Evolutionary conservation across 495 filamentous ascomycete genomes (phyloP).

Genomic region (Penicillium waksmanii): DNA sequence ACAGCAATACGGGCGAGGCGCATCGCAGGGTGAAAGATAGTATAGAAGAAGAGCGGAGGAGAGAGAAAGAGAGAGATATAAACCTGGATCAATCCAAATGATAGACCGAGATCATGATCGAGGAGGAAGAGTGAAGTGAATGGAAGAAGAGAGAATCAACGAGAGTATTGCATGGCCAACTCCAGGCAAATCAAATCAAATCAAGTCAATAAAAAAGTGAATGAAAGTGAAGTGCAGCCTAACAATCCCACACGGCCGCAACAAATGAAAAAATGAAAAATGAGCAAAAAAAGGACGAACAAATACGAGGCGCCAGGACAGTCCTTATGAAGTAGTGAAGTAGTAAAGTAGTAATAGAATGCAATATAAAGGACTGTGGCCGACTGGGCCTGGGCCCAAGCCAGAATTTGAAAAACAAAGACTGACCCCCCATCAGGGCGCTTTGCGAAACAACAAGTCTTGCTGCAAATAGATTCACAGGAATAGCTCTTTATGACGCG

Average conservation of each 20-base stretch:
- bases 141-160: background rate
- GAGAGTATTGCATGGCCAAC: conserved; percentile 9
- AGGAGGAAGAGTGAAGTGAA: conserved; percentile 1
- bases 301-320: conserved; percentile 2
- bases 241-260: conserved; percentile 5
- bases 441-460: conserved; percentile 14
- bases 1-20: conserved; percentile 19
- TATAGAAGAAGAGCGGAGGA: background rate
- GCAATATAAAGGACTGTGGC: no score
- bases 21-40: conserved; percentile 25
- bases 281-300: conserved; percentile 3
- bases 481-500: conserved; percentile 1
- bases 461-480: background rate
- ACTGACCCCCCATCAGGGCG: conserved; percentile 2
- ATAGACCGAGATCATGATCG: background rate
- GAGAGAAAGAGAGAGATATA: background rate
- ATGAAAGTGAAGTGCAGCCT: conserved; percentile 2
- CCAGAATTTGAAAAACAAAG: background rate
- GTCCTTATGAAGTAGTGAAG: conserved; percentile 12
- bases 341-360: no score
- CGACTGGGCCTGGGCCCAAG: background rate
- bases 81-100: background rate
- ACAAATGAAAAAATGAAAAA: conserved; percentile 1
- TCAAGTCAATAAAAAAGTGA: background rate
- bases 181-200: background rate